Evolutionary conservation across 148 eudicot species (phyloP).

Genomic region (Rhododendron ferrugineum): DNA sequence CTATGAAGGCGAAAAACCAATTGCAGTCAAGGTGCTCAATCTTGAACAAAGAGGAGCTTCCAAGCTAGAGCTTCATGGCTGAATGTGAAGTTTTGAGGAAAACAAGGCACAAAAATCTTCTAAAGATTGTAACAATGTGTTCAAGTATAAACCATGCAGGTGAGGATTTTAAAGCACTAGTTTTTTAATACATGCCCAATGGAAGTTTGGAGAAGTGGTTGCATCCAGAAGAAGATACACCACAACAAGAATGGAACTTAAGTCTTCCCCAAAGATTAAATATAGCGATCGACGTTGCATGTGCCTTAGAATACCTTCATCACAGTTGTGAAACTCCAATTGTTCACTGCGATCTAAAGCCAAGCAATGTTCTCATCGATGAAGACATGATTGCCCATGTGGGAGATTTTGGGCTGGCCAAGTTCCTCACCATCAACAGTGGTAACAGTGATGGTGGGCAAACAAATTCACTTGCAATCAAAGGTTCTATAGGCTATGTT

Average conservation of each 20-base stretch:
- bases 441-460: too few relatives aligned
- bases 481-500: too few relatives aligned
- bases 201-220: too few relatives aligned
- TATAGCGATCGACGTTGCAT: background rate
- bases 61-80: background rate
- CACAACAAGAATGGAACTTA: background rate
- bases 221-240: background rate
- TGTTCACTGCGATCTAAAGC: constrained; percentile 3
- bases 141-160: too few relatives aligned
- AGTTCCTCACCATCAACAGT: too few relatives aligned
- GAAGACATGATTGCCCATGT: constrained; percentile 3
- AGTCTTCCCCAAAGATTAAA: background rate
- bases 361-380: background rate
- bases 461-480: too few relatives aligned
- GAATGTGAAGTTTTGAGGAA: background rate
- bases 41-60: background rate
- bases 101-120: background rate
- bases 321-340: background rate
- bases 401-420: background rate
- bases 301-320: constrained; percentile 1
- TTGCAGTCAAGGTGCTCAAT: background rate
- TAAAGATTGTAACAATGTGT: background rate
- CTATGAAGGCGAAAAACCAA: background rate
- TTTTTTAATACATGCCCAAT: too few relatives aligned
- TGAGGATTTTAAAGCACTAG: too few relatives aligned